These are phyloP conservation scores for Dryas octopetala DNA, from an alignment of 306 rosid genomes.

Conservation along the genomic window DNA sequence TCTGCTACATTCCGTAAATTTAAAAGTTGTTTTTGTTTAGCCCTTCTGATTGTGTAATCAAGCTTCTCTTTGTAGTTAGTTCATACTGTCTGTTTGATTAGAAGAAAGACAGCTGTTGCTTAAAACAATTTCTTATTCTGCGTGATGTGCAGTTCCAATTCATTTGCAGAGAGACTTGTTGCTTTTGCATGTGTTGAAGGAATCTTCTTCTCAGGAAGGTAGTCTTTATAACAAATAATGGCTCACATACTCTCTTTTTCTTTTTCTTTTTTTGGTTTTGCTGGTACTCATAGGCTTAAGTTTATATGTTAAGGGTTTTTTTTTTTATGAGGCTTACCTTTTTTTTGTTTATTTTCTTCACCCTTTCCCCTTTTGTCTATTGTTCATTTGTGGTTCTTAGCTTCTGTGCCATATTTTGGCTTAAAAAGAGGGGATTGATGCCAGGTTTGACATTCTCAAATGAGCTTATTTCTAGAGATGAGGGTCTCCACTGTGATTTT, in stretches of 20 bases:
- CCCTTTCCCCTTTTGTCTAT: neutral
- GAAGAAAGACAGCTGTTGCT: neutral
- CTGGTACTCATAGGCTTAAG: neutral
- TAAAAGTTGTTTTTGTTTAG: neutral
- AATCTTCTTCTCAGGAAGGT: slow-evolving; percentile 97
- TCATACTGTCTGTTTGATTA: neutral
- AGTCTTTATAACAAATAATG: slow-evolving; percentile 15
- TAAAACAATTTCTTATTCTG: slow-evolving; percentile 30
- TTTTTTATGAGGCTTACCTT: slow-evolving; percentile 4
- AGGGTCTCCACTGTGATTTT: slow-evolving; percentile 94
- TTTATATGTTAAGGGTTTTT: neutral
- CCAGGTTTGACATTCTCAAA: slow-evolving; percentile 91
- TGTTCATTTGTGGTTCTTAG: slow-evolving; percentile 44
- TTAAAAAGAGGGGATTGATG: slow-evolving; percentile 85
- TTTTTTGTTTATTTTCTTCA: neutral
- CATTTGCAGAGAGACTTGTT: slow-evolving; percentile 80
- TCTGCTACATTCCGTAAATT: neutral
- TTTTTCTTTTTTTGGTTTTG: neutral
- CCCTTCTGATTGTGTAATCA: neutral
- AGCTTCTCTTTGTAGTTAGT: slow-evolving; percentile 8
- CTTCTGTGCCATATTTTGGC: slow-evolving; percentile 97
- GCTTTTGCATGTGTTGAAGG: slow-evolving; percentile 94
- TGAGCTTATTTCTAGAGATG: slow-evolving; percentile 92
- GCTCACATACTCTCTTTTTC: neutral
- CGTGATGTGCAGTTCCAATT: slow-evolving; percentile 61